phyloP scores from a whole-genome alignment of 2,329 filamentous ascomycete species.

The Cadophora malorum region DNA sequence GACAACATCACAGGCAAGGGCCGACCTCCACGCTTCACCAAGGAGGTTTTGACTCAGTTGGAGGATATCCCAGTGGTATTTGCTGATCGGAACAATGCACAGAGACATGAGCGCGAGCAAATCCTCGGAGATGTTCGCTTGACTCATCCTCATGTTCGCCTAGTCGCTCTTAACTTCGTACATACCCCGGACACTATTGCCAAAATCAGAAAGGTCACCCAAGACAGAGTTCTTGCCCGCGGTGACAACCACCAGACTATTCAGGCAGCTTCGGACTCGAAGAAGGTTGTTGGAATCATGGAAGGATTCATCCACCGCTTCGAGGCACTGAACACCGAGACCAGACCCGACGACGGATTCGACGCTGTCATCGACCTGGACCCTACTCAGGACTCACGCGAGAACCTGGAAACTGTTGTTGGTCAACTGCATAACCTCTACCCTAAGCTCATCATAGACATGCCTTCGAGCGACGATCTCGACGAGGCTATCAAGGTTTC shows the following conservation, averaged over 20 bases:
- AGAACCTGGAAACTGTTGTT: slow-evolving; percentile 84
- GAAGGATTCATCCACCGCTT: slow-evolving; percentile 90
- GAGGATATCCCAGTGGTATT: slow-evolving; percentile 74
- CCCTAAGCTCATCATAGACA: slow-evolving; percentile 73
- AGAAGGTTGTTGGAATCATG: slow-evolving; percentile 90
- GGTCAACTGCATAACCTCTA: slow-evolving; percentile 75
- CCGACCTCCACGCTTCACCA: slow-evolving; percentile 79
- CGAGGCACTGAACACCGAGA: slow-evolving; percentile 72
- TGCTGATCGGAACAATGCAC: slow-evolving; percentile 94
- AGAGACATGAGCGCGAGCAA: slow-evolving; percentile 85
- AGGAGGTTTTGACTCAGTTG: slow-evolving; percentile 70
- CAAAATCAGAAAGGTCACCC: slow-evolving; percentile 76
- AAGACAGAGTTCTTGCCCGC: slow-evolving; percentile 78
- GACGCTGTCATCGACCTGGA: slow-evolving; percentile 87
- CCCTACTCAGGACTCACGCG: slow-evolving; percentile 75
- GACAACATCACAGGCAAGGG: slow-evolving; percentile 88
- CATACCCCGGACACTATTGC: slow-evolving; percentile 74
- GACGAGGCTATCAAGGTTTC: slow-evolving; percentile 80
- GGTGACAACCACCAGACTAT: slow-evolving; percentile 99
- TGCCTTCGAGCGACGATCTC: slow-evolving; percentile 76
- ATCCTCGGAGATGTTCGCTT: slow-evolving; percentile 79
- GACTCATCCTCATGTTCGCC: slow-evolving; percentile 65
- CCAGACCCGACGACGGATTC: slow-evolving; percentile 79
- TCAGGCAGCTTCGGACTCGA: slow-evolving; percentile 75
- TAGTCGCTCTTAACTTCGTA: slow-evolving; percentile 88